Evolutionary conservation across 306 rosid genomes (phyloP).

Genomic region (Benincasa hispida): DNA sequence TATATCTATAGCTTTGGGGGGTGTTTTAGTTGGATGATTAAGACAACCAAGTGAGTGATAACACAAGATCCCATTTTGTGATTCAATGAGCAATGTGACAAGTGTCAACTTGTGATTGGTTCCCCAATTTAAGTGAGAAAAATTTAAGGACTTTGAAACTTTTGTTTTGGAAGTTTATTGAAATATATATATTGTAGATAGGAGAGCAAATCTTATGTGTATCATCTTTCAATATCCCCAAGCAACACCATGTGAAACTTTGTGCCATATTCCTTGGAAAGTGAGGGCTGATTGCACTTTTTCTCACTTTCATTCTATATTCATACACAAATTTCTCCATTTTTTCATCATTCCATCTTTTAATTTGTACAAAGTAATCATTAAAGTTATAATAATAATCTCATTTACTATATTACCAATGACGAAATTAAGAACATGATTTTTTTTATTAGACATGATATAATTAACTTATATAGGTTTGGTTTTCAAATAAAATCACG

Average conservation of each 20-base stretch:
- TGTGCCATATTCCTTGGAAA: conserved; percentile 50
- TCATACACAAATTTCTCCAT: background rate
- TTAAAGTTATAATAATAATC: background rate
- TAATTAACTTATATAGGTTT: no score
- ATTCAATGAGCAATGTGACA: background rate
- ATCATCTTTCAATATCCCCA: conserved; percentile 38
- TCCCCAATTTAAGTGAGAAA: background rate
- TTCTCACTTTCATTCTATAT: background rate
- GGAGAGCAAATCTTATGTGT: background rate
- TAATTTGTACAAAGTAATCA: background rate
- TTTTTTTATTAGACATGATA: background rate
- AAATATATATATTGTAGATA: background rate
- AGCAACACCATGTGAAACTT: conserved; percentile 59
- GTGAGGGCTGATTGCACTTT: conserved; percentile 12
- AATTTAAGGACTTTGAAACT: background rate
- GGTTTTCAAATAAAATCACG: no score
- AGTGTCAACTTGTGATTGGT: background rate
- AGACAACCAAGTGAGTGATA: conserved; percentile 23
- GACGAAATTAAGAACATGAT: background rate
- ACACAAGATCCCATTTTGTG: background rate
- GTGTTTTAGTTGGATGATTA: conserved; percentile 42
- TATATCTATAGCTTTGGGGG: conserved; percentile 10
- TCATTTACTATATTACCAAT: background rate
- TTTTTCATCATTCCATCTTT: conserved; percentile 13
- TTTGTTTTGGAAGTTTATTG: conserved; percentile 6